Evolutionary conservation across 2,329 filamentous ascomycete species (phyloP), one percentile per base, ranked within the genome.

Genomic region (Lasiodiplodia sp.): DNA sequence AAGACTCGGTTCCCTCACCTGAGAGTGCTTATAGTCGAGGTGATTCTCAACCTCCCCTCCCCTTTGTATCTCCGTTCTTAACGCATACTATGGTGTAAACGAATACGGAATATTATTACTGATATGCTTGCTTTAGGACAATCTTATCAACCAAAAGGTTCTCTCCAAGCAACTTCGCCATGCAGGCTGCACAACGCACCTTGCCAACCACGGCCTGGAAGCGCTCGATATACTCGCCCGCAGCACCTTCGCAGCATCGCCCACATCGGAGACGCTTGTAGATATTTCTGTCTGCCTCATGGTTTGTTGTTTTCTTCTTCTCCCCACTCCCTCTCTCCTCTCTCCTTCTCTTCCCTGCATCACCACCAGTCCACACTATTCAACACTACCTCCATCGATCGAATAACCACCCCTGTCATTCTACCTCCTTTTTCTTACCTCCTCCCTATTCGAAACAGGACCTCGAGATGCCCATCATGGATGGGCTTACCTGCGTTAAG

Each of bases 401-500:
- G 6, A 34, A 34, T 34, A 34, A 28, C 2, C 8, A 10, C 31
- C 31, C 6, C 31, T 34, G 2, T 34, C 10, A 34, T 10, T 34
- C 31, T 34, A 34, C 31, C 1, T 34, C 31, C 7, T 34, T 44
- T 44, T 18, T 18, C 40, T 44, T 8, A 18, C 40, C 31, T 34
- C 16, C 40, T 7, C 18, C 7, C 16, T 2, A 16, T 44, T 8
- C 1, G 0, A 18, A 44, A 21, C n/a, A 47, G 44, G 78, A 80
- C 58, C 72, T 76, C 18, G 78, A 80, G 47, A 80, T 80, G 78
- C 78, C 78, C 2, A 73, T 78, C 40, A 80, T 80, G 78, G 75
- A 79, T 64, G 78, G 78, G 1, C 68, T 80, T 8, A 74, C 74
- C 3, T 79, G 77, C 52, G 73, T 75, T 12, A 71, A 70, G 8